Conservation (phyloP, 2,329 filamentous ascomycete genomes). For the Lasiodiplodia citricola region DNA sequence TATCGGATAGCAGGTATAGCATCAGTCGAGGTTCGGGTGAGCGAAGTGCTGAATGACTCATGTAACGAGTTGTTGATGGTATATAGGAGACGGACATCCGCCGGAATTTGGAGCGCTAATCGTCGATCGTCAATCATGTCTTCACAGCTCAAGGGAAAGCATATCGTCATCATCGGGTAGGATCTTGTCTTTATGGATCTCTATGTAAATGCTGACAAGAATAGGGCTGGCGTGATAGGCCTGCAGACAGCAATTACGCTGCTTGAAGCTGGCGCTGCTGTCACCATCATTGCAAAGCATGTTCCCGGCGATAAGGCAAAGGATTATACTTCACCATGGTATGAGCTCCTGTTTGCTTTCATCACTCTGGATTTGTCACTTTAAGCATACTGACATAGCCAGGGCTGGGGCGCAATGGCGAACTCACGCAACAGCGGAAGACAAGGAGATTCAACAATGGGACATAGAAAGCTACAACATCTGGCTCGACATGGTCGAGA, state of each 20-base stretch:
- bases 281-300: conserved; percentile 52
- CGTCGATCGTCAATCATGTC: neutral
- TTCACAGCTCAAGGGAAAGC: conserved; percentile 14
- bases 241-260: conserved; percentile 53
- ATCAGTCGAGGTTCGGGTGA: conserved; percentile 1
- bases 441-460: conserved; percentile 44
- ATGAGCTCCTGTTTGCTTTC: conserved; percentile 21
- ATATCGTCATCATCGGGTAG: conserved; percentile 24
- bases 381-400: neutral
- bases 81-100: neutral
- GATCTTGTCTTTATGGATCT: neutral
- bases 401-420: conserved; percentile 58
- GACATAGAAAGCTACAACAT: conserved; percentile 50
- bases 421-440: conserved; percentile 44
- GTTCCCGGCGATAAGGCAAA: conserved; percentile 49
- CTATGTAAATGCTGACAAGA: neutral
- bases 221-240: conserved; percentile 54
- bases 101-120: too few relatives aligned
- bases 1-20: neutral
- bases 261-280: conserved; percentile 46
- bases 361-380: neutral
- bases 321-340: conserved; percentile 54
- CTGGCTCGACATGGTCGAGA: conserved; percentile 44
- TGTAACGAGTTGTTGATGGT: neutral
- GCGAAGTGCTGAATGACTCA: neutral